These are phyloP conservation scores for Xylaria intraflava DNA, from an alignment of 495 filamentous ascomycete species.

Conservation along the genomic window DNA sequence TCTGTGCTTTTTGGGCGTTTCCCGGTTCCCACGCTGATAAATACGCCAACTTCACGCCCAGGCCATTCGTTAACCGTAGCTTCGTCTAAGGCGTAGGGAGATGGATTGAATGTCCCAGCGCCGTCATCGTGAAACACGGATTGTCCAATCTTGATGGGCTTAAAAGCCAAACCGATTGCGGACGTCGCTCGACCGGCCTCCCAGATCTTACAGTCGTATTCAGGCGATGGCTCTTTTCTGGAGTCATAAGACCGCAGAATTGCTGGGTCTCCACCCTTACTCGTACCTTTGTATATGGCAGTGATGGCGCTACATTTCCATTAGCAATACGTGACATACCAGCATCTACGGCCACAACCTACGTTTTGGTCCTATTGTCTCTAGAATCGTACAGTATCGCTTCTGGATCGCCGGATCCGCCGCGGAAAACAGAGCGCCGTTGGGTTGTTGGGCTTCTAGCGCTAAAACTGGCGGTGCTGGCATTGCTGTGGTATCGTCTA, in stretches of 20 bases:
- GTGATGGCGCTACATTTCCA: slow-evolving; percentile 64
- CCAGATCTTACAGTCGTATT: slow-evolving; percentile 91
- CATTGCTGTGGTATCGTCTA: slow-evolving; percentile 50
- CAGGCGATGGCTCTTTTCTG: slow-evolving; percentile 77
- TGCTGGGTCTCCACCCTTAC: slow-evolving; percentile 55
- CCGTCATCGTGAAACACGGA: slow-evolving; percentile 93
- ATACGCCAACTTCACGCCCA: slow-evolving; percentile 79
- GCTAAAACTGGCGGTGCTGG: slow-evolving; percentile 56
- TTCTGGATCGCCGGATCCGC: slow-evolving; percentile 53
- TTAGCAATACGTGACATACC: slow-evolving; percentile 22
- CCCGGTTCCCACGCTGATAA: slow-evolving; percentile 87
- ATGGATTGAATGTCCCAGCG: slow-evolving; percentile 83
- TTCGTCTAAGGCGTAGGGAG: slow-evolving; percentile 80
- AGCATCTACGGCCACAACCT: slow-evolving; percentile 29
- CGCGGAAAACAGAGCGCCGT: slow-evolving; percentile 36
- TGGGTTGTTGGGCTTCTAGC: slow-evolving; percentile 39
- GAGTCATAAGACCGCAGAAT: slow-evolving; percentile 92
- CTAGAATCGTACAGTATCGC: slow-evolving; percentile 73
- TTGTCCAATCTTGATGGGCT: slow-evolving; percentile 89
- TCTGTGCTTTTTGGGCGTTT: slow-evolving; percentile 72
- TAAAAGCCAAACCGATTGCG: slow-evolving; percentile 88
- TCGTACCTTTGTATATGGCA: slow-evolving; percentile 79
- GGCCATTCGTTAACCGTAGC: slow-evolving; percentile 92
- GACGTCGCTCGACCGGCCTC: slow-evolving; percentile 92
- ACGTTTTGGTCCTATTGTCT: slow-evolving; percentile 89